phyloP scores from a whole-genome alignment of 768 basidiomycete genomes.

The Steccherinum ochraceum region DNA sequence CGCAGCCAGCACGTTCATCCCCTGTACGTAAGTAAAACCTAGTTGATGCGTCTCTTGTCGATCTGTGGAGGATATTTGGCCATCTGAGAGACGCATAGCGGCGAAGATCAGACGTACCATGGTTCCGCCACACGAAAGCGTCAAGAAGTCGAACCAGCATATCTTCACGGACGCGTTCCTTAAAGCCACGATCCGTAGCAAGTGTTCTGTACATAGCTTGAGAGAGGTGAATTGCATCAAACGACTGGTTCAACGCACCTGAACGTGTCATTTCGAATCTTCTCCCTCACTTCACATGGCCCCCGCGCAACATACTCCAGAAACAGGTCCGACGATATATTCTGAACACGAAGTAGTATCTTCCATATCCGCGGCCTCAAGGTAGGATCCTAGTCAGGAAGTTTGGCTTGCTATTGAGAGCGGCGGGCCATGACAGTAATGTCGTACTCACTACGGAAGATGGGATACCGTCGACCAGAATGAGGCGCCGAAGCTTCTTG shows the following conservation, averaged over 20 bases:
- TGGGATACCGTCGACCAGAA: constrained; percentile 88
- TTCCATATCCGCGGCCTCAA: constrained; percentile 94
- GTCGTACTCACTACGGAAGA: constrained; percentile 53
- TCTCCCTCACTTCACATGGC: constrained; percentile 83
- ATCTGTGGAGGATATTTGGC: constrained; percentile 35
- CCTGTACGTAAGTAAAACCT: constrained; percentile 95
- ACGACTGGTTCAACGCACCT: constrained; percentile 49
- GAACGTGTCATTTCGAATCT: constrained; percentile 96
- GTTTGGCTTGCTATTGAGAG: background rate
- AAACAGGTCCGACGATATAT: constrained; percentile 70
- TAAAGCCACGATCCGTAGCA: constrained; percentile 96
- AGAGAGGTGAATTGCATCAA: no score
- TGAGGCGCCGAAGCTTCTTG: constrained; percentile 82
- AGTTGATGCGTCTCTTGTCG: constrained; percentile 72
- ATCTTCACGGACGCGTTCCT: constrained; percentile 92
- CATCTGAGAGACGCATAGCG: background rate
- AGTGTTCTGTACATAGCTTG: constrained; percentile 52
- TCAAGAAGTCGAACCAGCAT: constrained; percentile 96
- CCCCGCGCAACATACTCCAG: constrained; percentile 75
- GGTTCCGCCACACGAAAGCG: constrained; percentile 95
- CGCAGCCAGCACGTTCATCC: constrained; percentile 98
- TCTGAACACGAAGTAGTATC: constrained; percentile 78
- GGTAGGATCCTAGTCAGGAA: constrained; percentile 66
- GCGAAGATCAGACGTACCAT: constrained; percentile 41
- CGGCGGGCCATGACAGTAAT: background rate